Evolutionary conservation across 75 land plant genomes (phyloP).

Genomic region (Cunninghamia lanceolata): DNA sequence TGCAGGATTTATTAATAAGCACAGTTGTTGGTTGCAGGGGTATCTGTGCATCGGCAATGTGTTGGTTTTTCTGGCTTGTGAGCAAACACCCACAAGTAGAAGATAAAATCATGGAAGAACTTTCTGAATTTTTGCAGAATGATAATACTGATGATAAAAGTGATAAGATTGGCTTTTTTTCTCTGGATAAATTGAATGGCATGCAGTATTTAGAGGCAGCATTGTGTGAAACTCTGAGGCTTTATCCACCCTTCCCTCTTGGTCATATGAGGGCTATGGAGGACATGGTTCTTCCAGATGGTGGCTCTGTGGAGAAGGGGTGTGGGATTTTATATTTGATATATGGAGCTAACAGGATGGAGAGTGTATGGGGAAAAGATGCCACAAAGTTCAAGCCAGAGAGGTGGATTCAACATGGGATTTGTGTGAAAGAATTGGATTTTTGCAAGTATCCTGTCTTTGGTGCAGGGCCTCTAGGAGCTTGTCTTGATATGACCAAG

Average conservation of each 20-base stretch:
- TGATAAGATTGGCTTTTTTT: not conserved
- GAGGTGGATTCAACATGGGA: constrained; percentile 42
- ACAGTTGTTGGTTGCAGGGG: constrained; percentile 76
- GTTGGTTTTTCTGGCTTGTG: constrained; percentile 86
- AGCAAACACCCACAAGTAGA: constrained; percentile 53
- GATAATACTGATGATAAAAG: not conserved
- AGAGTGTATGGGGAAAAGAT: constrained; percentile 58
- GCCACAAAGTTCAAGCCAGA: constrained; percentile 49
- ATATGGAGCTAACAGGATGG: constrained; percentile 59
- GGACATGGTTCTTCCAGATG: constrained; percentile 54
- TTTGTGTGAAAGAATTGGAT: constrained; percentile 36
- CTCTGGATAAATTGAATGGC: not conserved
- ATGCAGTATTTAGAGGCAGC: constrained; percentile 1
- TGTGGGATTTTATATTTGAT: constrained; percentile 36
- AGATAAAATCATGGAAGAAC: constrained; percentile 56
- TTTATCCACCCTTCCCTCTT: not conserved
- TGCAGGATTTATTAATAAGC: constrained; percentile 69
- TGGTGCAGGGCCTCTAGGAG: constrained; percentile 42
- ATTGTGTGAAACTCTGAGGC: not conserved
- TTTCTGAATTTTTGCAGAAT: not conserved
- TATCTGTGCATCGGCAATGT: constrained; percentile 70
- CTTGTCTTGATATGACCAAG: constrained; percentile 54
- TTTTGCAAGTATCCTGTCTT: constrained; percentile 49
- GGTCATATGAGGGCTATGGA: constrained; percentile 25
- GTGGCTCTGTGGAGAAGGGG: constrained; percentile 44